Evolutionary conservation across 192 early-diverging fungal species (phyloP), one percentile per base, ranked within the genome.

Genomic region (Martensiomyces pterosporus): DNA sequence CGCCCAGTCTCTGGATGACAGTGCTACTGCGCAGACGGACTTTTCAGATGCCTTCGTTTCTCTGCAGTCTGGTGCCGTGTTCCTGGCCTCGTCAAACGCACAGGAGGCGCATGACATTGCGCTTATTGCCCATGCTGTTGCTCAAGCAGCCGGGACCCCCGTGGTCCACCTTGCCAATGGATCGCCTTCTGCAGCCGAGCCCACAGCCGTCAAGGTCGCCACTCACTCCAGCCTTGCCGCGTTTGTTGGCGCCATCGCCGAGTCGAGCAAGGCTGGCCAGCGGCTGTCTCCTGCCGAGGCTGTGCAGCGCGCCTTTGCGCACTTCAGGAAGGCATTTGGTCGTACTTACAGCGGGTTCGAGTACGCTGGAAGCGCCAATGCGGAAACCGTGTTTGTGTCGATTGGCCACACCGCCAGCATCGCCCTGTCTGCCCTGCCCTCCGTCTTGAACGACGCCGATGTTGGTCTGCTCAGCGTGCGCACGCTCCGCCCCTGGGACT

Each of bases 21-120:
- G 38, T 3, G 56, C 43, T 14, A 66, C 82, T 12, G 58, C 89
- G 39, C 79, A 77, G 23, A 52, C 85, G 18, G 83, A 90, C 54
- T 77, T 85, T 41, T 78, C 83, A 8, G 85, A 88, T 49, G 87
- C 89, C 2, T 56, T 89, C 21, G 79, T 79, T 9, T 88, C 90
- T 10, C 67, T 85, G 24, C 80, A 90, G 60, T 86, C 91, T 24
- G 88, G 88, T 27, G 86, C 89, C 37, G 76, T 82, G 27, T 67
- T 92, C 17, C 55, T 97, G 32, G 75, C 82, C 4, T 94, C 92
- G 33, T 36, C 69, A 4, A 78, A 78, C 16, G 83, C 85, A 8
- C 92, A 95, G 62, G 91, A 95, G 61, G 85, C 90, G 9, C 87
- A 96, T 51, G 92, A 98, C 50, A 58, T 96, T 39, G 84, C 91